Conservation (phyloP, 2,329 filamentous ascomycete genomes). For the Zymoseptoria passerinii region DNA sequence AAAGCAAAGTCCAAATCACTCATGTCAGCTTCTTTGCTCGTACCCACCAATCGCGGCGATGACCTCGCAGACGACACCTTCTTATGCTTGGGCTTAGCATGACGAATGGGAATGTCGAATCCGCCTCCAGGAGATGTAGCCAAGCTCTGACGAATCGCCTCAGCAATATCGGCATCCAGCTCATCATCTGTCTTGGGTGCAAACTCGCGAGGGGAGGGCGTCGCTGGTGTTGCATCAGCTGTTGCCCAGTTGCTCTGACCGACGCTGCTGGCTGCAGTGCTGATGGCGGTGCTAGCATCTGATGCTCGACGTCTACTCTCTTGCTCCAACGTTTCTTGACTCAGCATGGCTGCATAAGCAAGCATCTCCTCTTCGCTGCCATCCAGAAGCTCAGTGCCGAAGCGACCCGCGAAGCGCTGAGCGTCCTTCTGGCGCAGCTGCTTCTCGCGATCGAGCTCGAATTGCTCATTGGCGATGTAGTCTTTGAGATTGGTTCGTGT, state of each 20-base stretch:
- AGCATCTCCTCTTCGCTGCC: slow-evolving; percentile 54
- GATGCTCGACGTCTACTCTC: slow-evolving; percentile 42
- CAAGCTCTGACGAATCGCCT: slow-evolving; percentile 51
- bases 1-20: slow-evolving; percentile 55
- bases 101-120: slow-evolving; percentile 41
- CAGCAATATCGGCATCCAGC: slow-evolving; percentile 51
- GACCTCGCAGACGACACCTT: slow-evolving; percentile 17
- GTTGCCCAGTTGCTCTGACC: slow-evolving; percentile 24
- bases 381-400: slow-evolving; percentile 67
- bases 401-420: slow-evolving; percentile 65
- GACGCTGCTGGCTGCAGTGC: slow-evolving; percentile 33
- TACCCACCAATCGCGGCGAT: slow-evolving; percentile 29
- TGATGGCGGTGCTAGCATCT: slow-evolving; percentile 32
- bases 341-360: slow-evolving; percentile 55
- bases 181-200: slow-evolving; percentile 39
- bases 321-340: slow-evolving; percentile 48
- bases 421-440: slow-evolving; percentile 58
- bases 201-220: slow-evolving; percentile 14
- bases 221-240: slow-evolving; percentile 23
- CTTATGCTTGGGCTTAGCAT: slow-evolving; percentile 30
- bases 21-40: slow-evolving; percentile 35
- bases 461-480: slow-evolving; percentile 79
- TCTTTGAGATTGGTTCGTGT: slow-evolving; percentile 64
- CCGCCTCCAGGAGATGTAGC: slow-evolving; percentile 18
- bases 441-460: slow-evolving; percentile 69